Evolutionary conservation across 805 yeast species (phyloP).

Genomic region (Lachancea fermentati): DNA sequence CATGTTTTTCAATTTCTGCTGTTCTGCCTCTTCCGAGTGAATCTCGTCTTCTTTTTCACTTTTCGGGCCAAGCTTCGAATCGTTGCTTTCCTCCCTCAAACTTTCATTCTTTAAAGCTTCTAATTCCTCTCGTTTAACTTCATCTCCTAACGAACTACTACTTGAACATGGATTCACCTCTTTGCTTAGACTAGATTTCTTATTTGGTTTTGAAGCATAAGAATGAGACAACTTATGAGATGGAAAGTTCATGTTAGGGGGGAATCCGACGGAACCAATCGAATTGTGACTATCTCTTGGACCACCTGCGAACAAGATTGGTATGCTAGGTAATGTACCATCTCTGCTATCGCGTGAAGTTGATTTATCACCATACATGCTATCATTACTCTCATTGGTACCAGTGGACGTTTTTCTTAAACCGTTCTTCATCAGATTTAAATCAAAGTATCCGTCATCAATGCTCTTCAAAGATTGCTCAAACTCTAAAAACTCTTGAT

Average conservation of each 20-base stretch:
- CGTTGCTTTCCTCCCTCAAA: not conserved
- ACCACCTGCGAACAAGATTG: conserved; percentile 23
- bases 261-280: conserved; percentile 16
- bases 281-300: conserved; percentile 26
- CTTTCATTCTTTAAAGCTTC: not conserved
- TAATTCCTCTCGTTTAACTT: not conserved
- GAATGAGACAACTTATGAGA: conserved; percentile 4
- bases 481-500: conserved; percentile 41
- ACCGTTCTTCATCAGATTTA: conserved; percentile 43
- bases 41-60: conserved; percentile 8
- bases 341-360: conserved; percentile 1
- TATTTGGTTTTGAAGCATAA: not conserved
- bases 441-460: conserved; percentile 62
- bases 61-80: conserved; percentile 9
- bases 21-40: conserved; percentile 13
- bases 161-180: conserved; percentile 14
- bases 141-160: not conserved
- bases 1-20: conserved; percentile 8
- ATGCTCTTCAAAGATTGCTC: conserved; percentile 52
- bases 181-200: conserved; percentile 23
- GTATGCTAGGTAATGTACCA: conserved; percentile 8
- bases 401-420: conserved; percentile 30
- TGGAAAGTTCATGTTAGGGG: conserved; percentile 10
- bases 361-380: conserved; percentile 10
- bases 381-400: conserved; percentile 24